Evolutionary conservation across 1,284 basidiomycete species (phyloP).

Genomic region (Ceratobasidium sp.): DNA sequence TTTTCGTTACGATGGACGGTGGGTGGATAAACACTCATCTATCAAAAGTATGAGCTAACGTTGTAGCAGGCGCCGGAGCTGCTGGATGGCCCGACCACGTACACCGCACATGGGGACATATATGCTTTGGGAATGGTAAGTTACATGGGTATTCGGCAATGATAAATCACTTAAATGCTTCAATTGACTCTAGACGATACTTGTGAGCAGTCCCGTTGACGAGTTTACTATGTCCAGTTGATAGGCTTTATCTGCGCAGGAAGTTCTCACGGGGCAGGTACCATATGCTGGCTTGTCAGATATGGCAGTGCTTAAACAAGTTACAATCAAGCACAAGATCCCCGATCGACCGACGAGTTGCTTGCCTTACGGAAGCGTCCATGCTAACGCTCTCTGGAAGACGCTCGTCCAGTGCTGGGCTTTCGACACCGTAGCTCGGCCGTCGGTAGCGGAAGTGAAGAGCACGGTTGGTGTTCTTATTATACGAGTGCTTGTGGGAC

Average conservation of each 20-base stretch:
- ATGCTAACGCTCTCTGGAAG: background rate
- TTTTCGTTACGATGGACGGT: conserved; percentile 22
- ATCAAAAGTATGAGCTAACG: too few species aligned
- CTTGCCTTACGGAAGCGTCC: background rate
- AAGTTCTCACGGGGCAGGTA: background rate
- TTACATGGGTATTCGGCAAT: background rate
- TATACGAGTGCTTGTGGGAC: too few species aligned
- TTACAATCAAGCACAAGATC: background rate
- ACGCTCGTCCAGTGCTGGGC: background rate
- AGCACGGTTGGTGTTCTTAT: too few species aligned
- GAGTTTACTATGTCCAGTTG: background rate
- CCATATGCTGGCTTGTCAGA: background rate
- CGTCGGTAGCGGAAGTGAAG: too few species aligned
- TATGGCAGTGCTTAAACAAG: background rate
- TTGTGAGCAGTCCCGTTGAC: too few species aligned
- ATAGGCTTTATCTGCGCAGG: background rate
- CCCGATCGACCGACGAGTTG: background rate
- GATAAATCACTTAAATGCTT: too few species aligned
- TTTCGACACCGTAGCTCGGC: too few species aligned
- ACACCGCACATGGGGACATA: background rate
- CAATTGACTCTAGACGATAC: background rate
- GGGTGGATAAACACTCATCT: background rate
- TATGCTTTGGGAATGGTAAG: conserved; percentile 13
- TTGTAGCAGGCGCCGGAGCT: conserved; percentile 1
- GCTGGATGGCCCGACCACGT: background rate